Conservation (phyloP, 352 stramenopile species). For the Globisporangium iwayamae region DNA sequence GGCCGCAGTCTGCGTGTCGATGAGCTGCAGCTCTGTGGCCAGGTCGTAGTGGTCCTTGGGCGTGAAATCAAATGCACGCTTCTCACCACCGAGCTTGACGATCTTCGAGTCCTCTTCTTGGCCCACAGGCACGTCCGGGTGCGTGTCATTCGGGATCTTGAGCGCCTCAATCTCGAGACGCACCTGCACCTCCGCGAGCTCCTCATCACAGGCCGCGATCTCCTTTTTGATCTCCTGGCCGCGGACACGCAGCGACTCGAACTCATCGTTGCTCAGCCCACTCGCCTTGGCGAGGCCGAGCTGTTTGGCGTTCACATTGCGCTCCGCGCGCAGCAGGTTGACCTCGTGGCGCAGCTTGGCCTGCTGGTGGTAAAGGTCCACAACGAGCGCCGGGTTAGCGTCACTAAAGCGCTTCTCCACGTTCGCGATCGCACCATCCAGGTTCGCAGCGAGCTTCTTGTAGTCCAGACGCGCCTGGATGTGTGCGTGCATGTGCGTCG, state of each 20-base stretch:
- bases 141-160: constrained; percentile 76
- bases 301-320: constrained; percentile 66
- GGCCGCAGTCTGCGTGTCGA: constrained; percentile 69
- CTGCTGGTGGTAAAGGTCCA: constrained; percentile 60
- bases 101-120: constrained; percentile 54
- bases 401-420: constrained; percentile 64
- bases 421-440: constrained; percentile 54
- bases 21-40: constrained; percentile 53
- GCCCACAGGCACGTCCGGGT: constrained; percentile 63
- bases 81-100: constrained; percentile 47
- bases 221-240: constrained; percentile 56
- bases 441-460: constrained; percentile 58
- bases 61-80: constrained; percentile 53
- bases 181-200: constrained; percentile 38
- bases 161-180: constrained; percentile 64
- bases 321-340: constrained; percentile 60
- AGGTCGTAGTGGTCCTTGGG: constrained; percentile 75
- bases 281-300: constrained; percentile 46
- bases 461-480: constrained; percentile 76
- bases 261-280: constrained; percentile 23
- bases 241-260: constrained; percentile 36
- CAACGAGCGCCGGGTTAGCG: constrained; percentile 58
- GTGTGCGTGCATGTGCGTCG: constrained; percentile 45
- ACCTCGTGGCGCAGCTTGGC: constrained; percentile 44
- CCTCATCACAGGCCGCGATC: constrained; percentile 38